Evolutionary conservation across 108 stramenopile genomes (phyloP).

Genomic region (Discostella pseudostelligera): DNA sequence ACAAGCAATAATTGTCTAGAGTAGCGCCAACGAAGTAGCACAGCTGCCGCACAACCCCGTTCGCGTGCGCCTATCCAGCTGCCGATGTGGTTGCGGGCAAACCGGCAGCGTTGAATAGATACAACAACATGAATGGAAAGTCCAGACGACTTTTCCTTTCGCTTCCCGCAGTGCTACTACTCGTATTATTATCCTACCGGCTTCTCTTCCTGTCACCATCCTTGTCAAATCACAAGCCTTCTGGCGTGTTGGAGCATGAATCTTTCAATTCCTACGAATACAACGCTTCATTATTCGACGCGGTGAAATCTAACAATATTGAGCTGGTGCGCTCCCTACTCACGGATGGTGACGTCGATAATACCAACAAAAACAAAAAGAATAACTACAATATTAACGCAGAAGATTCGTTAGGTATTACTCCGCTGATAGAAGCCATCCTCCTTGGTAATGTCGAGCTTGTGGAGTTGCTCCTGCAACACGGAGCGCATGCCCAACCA

Average conservation of each 20-base stretch:
- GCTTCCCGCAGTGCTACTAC: no score
- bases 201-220: neutral
- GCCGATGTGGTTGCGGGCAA: no score
- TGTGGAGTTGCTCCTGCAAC: conserved; percentile 24
- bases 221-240: neutral
- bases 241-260: neutral
- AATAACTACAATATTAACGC: conserved; percentile 40
- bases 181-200: neutral
- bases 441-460: conserved; percentile 35
- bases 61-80: no score
- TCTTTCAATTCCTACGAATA: conserved; percentile 17
- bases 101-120: no score
- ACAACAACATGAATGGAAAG: no score
- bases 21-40: no score
- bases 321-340: conserved; percentile 26
- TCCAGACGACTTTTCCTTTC: no score
- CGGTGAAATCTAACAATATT: conserved; percentile 34
- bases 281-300: conserved; percentile 42
- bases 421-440: conserved; percentile 46
- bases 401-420: conserved; percentile 41
- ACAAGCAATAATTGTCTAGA: no score
- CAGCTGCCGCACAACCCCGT: no score
- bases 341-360: neutral
- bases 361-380: neutral
- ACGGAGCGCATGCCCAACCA: conserved; percentile 42